phyloP scores from a whole-genome alignment of 495 filamentous ascomycete genomes.

The Ramalina intermedia region DNA sequence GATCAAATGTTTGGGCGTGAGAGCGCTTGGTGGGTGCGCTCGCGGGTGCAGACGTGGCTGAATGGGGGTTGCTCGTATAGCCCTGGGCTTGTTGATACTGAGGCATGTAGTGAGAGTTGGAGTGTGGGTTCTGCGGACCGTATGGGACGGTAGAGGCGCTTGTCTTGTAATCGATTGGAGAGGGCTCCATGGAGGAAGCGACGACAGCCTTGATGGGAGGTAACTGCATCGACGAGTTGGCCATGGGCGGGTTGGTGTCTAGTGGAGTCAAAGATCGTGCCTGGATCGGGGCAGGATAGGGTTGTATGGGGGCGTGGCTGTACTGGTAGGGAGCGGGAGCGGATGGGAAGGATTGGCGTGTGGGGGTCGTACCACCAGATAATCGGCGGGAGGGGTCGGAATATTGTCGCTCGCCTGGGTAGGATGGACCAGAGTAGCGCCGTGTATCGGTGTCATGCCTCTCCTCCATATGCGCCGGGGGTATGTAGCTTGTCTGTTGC shows the following conservation, averaged over 20 bases:
- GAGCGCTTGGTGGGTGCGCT: conserved; percentile 8
- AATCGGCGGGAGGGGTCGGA: too few species aligned
- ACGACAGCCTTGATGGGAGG: conserved; percentile 1
- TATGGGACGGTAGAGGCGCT: neutral
- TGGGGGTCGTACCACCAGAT: too few species aligned
- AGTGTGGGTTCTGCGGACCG: neutral
- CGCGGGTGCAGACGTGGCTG: neutral
- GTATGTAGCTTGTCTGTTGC: conserved; percentile 10
- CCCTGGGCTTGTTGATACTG: neutral
- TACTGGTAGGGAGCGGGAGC: neutral
- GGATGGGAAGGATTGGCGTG: neutral
- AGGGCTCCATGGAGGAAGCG: neutral
- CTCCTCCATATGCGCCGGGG: neutral
- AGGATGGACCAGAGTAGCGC: neutral
- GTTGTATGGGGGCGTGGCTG: neutral
- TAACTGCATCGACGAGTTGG: neutral
- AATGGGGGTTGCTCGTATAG: neutral
- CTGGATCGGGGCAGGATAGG: neutral
- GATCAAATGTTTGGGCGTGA: conserved; percentile 11
- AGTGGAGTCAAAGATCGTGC: neutral
- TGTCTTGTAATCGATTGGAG: neutral
- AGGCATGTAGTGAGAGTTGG: neutral
- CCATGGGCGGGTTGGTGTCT: neutral
- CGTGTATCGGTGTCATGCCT: neutral
- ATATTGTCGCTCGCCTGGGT: neutral